Evolutionary conservation across 345 rosid genomes (phyloP), one percentile per base, ranked within the genome.

Genomic region (Moricandia moricandioides): DNA sequence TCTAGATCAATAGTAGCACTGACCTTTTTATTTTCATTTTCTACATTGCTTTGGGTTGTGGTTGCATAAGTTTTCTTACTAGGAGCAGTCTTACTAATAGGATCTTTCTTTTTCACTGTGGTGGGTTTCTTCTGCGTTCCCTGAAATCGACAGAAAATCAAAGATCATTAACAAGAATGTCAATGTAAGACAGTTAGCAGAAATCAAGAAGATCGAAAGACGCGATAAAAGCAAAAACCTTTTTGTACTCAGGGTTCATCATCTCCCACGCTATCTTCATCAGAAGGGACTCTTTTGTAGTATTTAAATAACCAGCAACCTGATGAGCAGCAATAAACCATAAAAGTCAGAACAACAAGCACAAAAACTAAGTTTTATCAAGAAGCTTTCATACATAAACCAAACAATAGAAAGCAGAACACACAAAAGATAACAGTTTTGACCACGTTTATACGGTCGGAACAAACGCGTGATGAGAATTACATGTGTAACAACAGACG

Each of bases 201-300:
- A 67, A 27, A 55, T 62, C 40, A 21, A 69, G 45, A 45, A 55
- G 55, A 6, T 29, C 61, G 47, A 57, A 57, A 29, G 13, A 45
- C 9, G 6, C 27, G 21, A 67, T 33, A 54, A 57, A 49, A 47
- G 34, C 33, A 49, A 52, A 55, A 63, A 81, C 84, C 77, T 74
- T 78, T 49, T 60, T 60, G 73, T 47, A 67, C 2, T 67, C 70
- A 21, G 78, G 72, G 57, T 81, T 78, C 74, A 70, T 74, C 71
- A 65, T 0, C 37, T 81, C 84, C 82, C 84, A 81, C n/a, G 78
- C 65, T 27, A 30, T 65, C 70, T 74, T 74, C 62, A 56, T 78
- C 58, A 74, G 16, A 26, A 39, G 49, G n/a, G 57, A 43, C 21
- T 78, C 77, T 8, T 70, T 56, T 17, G 56, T 57, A 26, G 30